These are phyloP conservation scores for Talaromyces sp. DNA, from an alignment of 2,329 filamentous ascomycete species.

Conservation along the genomic window DNA sequence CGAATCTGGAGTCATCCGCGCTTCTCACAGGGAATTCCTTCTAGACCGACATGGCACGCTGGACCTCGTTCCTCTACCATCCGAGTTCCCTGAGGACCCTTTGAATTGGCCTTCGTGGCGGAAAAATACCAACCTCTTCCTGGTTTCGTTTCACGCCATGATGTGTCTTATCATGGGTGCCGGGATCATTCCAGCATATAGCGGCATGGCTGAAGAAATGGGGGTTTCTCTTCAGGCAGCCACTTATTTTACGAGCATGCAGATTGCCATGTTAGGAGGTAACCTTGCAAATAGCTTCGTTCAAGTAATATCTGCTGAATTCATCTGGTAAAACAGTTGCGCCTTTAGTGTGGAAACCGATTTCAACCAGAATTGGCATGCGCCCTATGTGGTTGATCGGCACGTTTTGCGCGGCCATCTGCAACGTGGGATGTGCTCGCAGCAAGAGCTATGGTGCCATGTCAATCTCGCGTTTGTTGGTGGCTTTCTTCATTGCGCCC, in stretches of 20 bases:
- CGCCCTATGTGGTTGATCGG: background rate
- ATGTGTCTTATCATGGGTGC: background rate
- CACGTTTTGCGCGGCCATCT: background rate
- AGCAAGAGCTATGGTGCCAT: background rate
- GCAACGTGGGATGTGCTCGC: background rate
- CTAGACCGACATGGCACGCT: background rate
- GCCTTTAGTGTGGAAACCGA: background rate
- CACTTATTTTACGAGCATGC: background rate
- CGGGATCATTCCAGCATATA: background rate
- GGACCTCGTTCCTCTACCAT: background rate
- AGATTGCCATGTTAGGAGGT: background rate
- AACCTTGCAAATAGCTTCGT: background rate
- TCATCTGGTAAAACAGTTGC: background rate
- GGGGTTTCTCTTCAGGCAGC: background rate
- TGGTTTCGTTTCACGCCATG: background rate
- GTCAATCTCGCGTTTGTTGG: background rate
- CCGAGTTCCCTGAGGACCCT: background rate
- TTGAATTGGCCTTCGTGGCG: background rate
- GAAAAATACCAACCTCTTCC: background rate
- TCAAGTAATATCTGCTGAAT: background rate
- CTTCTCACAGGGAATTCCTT: background rate
- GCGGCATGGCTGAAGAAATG: background rate
- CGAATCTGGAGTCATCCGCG: background rate
- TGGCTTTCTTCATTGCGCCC: background rate
- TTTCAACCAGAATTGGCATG: background rate